Evolutionary conservation across 352 stramenopile species (phyloP).

Genomic region (Halophytophthora batemanensis): DNA sequence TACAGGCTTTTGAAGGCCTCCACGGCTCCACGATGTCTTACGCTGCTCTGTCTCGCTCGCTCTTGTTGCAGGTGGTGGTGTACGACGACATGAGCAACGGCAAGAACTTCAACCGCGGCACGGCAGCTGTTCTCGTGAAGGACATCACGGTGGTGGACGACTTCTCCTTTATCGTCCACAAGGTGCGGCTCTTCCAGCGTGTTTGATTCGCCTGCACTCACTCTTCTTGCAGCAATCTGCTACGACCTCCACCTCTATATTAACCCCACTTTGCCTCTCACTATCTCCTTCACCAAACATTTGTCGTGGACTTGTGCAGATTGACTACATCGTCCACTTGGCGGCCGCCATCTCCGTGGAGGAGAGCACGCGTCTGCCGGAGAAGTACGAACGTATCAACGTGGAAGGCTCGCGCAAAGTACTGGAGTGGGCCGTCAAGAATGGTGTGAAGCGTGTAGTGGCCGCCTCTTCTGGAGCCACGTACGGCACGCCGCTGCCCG

Average conservation of each 20-base stretch:
- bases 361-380: constrained; percentile 78
- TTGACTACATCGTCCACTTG: constrained; percentile 83
- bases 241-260: too few relatives aligned
- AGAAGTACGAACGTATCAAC: constrained; percentile 87
- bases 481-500: constrained; percentile 60
- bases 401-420: constrained; percentile 80
- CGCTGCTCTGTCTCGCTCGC: constrained; percentile 3
- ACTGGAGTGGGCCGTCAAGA: constrained; percentile 71
- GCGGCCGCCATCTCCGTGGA: constrained; percentile 83
- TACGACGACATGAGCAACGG: constrained; percentile 90
- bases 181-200: constrained; percentile 36
- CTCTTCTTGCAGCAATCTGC: background rate
- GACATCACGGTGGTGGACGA: constrained; percentile 81
- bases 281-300: too few relatives aligned
- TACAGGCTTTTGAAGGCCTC: too few relatives aligned
- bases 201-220: background rate
- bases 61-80: constrained; percentile 57
- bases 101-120: constrained; percentile 78
- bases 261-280: too few relatives aligned
- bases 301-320: too few relatives aligned
- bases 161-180: constrained; percentile 78
- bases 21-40: background rate
- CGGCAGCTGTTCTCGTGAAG: constrained; percentile 75
- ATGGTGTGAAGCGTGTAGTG: constrained; percentile 76
- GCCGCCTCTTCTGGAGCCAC: constrained; percentile 75